Evolutionary conservation across 1,284 basidiomycete genomes (phyloP).

Genomic region (Prillingera fragicola): DNA sequence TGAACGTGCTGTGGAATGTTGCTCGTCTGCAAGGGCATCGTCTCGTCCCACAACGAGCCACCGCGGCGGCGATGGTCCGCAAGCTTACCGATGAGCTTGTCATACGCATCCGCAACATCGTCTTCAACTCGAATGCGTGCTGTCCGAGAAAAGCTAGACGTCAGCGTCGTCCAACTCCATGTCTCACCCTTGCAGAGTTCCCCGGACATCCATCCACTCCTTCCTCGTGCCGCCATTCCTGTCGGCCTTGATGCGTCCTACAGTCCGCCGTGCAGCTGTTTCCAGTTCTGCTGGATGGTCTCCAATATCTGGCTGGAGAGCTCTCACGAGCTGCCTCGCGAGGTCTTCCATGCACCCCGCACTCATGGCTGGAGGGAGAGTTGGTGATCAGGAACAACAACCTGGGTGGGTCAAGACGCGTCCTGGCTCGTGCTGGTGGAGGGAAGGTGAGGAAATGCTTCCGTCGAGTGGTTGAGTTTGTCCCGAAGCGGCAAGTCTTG

Average conservation of each 20-base stretch:
- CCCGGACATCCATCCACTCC: constrained; percentile 30
- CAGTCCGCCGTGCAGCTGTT: constrained; percentile 10
- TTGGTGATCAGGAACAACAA: neutral
- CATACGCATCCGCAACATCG: constrained; percentile 31
- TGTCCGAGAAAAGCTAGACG: constrained; percentile 16
- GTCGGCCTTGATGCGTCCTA: constrained; percentile 18
- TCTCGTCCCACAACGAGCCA: constrained; percentile 28
- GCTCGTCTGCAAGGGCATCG: constrained; percentile 23
- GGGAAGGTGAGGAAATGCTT: constrained; percentile 2
- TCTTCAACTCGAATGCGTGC: constrained; percentile 28
- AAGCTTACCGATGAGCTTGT: constrained; percentile 20
- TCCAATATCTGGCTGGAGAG: constrained; percentile 8
- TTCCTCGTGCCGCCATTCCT: constrained; percentile 19
- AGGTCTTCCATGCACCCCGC: constrained; percentile 10
- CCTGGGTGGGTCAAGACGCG: neutral
- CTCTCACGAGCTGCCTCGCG: constrained; percentile 18
- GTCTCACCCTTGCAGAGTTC: constrained; percentile 18
- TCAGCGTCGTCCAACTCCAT: neutral
- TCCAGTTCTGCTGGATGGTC: constrained; percentile 5
- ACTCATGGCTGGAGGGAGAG: constrained; percentile 1
- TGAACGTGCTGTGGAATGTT: constrained; percentile 40
- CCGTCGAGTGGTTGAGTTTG: constrained; percentile 1
- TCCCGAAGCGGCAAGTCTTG: no score
- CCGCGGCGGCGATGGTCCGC: constrained; percentile 16
- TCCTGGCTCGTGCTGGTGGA: no score